Conservation (phyloP, 1,284 basidiomycete genomes). For the Fomitiporia mediterranea region DNA sequence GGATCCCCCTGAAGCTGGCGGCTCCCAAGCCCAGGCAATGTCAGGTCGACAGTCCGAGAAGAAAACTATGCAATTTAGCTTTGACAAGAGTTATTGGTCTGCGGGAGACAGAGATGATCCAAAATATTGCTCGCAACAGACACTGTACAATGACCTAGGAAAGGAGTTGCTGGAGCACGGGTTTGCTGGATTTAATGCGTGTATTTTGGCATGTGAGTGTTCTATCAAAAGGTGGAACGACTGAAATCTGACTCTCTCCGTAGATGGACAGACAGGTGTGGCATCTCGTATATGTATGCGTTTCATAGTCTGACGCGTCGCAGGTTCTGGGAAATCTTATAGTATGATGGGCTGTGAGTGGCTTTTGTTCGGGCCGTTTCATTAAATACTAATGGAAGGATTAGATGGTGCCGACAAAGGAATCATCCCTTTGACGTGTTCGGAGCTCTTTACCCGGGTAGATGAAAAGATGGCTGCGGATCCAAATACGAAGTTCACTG, state of each 20-base stretch:
- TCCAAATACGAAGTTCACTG: conserved; percentile 74
- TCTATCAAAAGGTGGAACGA: conserved; percentile 8
- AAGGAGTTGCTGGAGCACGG: conserved; percentile 93
- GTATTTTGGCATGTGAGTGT: conserved; percentile 92
- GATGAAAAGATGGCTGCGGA: conserved; percentile 61
- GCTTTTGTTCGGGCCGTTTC: conserved; percentile 21
- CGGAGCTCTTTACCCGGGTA: conserved; percentile 86
- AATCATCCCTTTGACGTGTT: conserved; percentile 94
- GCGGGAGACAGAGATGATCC: conserved; percentile 86
- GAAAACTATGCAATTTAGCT: conserved; percentile 85
- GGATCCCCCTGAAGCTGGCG: conserved; percentile 80
- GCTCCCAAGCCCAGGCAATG: conserved; percentile 50
- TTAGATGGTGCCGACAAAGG: conserved; percentile 94
- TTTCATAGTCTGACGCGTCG: conserved; percentile 17
- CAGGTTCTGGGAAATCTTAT: conserved; percentile 86
- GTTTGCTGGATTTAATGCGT: conserved; percentile 96
- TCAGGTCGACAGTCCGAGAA: conserved; percentile 79
- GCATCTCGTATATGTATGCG: conserved; percentile 18
- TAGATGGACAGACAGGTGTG: conserved; percentile 86
- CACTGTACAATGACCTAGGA: conserved; percentile 91
- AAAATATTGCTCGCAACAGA: conserved; percentile 87
- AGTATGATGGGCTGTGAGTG: conserved; percentile 98
- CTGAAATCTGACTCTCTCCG: not conserved
- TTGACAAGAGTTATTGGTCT: conserved; percentile 96
- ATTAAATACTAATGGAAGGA: conserved; percentile 19